These are phyloP conservation scores for Torrubiellomyces zombiae DNA, from an alignment of 2,329 filamentous ascomycete species.

Conservation along the genomic window DNA sequence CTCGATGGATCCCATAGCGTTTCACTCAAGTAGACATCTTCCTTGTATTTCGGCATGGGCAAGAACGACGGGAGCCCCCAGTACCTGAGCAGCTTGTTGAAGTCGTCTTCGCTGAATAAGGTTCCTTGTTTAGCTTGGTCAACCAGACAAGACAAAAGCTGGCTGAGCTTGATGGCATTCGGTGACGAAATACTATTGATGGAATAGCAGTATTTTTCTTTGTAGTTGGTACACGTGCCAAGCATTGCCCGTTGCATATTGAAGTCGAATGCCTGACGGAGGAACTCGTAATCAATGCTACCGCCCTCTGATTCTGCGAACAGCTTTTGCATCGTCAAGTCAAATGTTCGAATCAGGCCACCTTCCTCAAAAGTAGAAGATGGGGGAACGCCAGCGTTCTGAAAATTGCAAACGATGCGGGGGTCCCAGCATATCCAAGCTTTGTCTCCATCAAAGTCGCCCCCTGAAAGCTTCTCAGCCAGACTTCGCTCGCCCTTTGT, in stretches of 20 bases:
- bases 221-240: constrained; percentile 46
- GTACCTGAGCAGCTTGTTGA: constrained; percentile 17
- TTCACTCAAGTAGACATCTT: constrained; percentile 6
- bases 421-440: constrained; percentile 65
- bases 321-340: constrained; percentile 32
- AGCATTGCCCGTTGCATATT: constrained; percentile 39
- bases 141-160: constrained; percentile 34
- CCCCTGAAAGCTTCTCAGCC: constrained; percentile 57
- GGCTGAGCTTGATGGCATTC: constrained; percentile 31
- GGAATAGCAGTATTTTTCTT: constrained; percentile 46
- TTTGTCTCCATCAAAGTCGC: constrained; percentile 69
- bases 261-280: constrained; percentile 39
- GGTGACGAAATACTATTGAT: constrained; percentile 29
- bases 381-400: constrained; percentile 32
- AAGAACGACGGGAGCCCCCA: constrained; percentile 6
- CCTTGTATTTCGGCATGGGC: constrained; percentile 27
- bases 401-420: constrained; percentile 47
- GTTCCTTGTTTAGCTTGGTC: constrained; percentile 41
- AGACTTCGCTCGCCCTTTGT: constrained; percentile 42
- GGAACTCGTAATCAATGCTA: constrained; percentile 22
- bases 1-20: constrained; percentile 7
- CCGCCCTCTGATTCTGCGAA: constrained; percentile 14
- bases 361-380: constrained; percentile 9
- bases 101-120: constrained; percentile 26
- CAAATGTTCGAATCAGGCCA: constrained; percentile 27